These are phyloP conservation scores for Phytopythium aichiense DNA, from an alignment of 352 stramenopile genomes.

Conservation along the genomic window DNA sequence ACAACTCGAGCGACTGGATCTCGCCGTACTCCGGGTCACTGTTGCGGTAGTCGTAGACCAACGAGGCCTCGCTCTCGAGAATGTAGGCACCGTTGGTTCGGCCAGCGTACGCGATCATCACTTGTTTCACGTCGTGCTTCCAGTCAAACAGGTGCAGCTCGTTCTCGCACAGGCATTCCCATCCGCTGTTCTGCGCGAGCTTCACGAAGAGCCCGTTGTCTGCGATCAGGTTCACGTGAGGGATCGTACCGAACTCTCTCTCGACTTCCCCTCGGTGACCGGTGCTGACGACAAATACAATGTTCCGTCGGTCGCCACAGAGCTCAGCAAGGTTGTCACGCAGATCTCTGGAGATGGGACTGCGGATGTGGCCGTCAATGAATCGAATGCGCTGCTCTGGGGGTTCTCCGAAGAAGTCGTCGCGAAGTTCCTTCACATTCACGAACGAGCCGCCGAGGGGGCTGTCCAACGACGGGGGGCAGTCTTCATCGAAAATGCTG, in stretches of 20 bases:
- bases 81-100: constrained; percentile 98
- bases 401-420: constrained; percentile 6
- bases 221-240: constrained; percentile 51
- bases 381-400: constrained; percentile 39
- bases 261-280: constrained; percentile 52
- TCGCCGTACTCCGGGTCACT: constrained; percentile 98
- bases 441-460: not conserved
- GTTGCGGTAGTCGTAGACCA: constrained; percentile 98
- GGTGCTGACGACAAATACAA: constrained; percentile 71
- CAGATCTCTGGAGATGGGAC: constrained; percentile 51
- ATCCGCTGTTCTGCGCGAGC: constrained; percentile 25
- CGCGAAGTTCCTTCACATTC: constrained; percentile 2
- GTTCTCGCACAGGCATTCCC: constrained; percentile 63
- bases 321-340: constrained; percentile 50
- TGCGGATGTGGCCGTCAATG: constrained; percentile 68
- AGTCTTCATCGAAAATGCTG: constrained; percentile 73
- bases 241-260: constrained; percentile 45
- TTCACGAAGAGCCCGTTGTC: constrained; percentile 72
- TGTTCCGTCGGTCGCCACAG: constrained; percentile 49
- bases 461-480: constrained; percentile 19
- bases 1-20: constrained; percentile 93
- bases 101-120: constrained; percentile 97
- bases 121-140: constrained; percentile 91
- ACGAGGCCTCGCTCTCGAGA: constrained; percentile 94
- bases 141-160: constrained; percentile 80